Percentiles rank a stretch among this genome's conserved stretches.
phyloP scores from a whole-genome alignment of 805 yeast genomes.

The Priceomyces melissophilus region DNA sequence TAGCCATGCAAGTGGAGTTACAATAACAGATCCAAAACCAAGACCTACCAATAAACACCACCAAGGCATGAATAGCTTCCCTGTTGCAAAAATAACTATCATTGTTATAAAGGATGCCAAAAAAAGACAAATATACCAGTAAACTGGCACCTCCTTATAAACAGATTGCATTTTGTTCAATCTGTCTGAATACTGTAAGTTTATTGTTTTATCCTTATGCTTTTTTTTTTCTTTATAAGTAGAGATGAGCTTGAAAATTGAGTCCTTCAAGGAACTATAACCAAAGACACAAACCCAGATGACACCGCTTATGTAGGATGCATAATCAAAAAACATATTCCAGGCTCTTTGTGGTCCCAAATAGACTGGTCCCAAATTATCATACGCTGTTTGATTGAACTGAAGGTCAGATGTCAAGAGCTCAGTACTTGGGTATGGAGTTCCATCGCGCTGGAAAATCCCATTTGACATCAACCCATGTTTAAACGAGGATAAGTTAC shows the following conservation, averaged over 20 bases:
- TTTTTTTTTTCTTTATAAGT: conserved; percentile 1
- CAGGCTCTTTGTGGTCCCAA: conserved; percentile 48
- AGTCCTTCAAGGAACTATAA: conserved; percentile 18
- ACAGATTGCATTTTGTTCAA: conserved; percentile 38
- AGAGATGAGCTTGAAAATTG: conserved; percentile 12
- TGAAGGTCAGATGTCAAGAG: conserved; percentile 37
- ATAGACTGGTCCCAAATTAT: conserved; percentile 41
- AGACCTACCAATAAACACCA: conserved; percentile 45
- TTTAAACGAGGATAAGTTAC: conserved; percentile 22
- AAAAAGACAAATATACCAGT: conserved; percentile 41
- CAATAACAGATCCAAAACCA: conserved; percentile 41
- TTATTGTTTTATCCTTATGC: conserved; percentile 7
- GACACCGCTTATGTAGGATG: conserved; percentile 48
- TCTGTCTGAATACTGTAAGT: conserved; percentile 34
- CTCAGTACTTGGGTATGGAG: conserved; percentile 39
- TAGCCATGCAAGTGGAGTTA: conserved; percentile 47
- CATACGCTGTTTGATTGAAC: conserved; percentile 46
- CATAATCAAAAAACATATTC: conserved; percentile 52
- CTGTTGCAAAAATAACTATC: conserved; percentile 29
- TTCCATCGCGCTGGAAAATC: conserved; percentile 35
- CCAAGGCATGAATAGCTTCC: conserved; percentile 39
- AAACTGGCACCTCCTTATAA: conserved; percentile 40
- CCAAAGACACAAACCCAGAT: conserved; percentile 44
- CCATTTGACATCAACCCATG: conserved; percentile 48
- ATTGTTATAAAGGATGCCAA: conserved; percentile 31